Conservation (phyloP, 1,284 basidiomycete genomes). For the Leccinum solheimii region DNA sequence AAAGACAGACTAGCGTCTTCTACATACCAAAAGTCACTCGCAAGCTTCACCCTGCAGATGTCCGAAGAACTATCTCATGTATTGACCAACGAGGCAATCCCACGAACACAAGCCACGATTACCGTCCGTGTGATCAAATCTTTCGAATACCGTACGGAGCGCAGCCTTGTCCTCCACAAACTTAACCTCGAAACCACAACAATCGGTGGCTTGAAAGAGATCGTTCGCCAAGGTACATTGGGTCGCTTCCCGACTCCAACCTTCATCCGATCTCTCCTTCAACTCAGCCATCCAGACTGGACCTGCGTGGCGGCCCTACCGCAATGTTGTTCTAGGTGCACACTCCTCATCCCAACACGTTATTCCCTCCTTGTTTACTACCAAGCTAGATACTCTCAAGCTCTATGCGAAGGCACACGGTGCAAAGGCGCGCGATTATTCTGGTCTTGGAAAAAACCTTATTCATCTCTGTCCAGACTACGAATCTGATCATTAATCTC, state of each 20-base stretch:
- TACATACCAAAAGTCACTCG: constrained; percentile 14
- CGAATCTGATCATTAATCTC: constrained; percentile 93
- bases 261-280: constrained; percentile 14
- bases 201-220: constrained; percentile 75
- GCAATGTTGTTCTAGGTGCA: constrained; percentile 67
- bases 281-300: constrained; percentile 66
- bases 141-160: constrained; percentile 90
- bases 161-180: constrained; percentile 81
- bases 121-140: constrained; percentile 96
- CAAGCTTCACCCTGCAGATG: constrained; percentile 25
- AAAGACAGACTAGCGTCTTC: not conserved
- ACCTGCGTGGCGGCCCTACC: constrained; percentile 86
- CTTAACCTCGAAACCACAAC: constrained; percentile 81
- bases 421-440: constrained; percentile 63
- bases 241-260: constrained; percentile 1
- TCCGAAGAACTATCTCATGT: constrained; percentile 49
- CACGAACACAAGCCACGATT: constrained; percentile 74
- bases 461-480: constrained; percentile 58
- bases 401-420: constrained; percentile 94
- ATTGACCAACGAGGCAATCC: constrained; percentile 66
- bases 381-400: constrained; percentile 82
- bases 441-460: not conserved
- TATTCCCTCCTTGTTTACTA: constrained; percentile 2
- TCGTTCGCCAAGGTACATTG: constrained; percentile 58
- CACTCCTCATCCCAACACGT: constrained; percentile 2